Percentiles rank a stretch among this genome's conserved stretches.
These are phyloP conservation scores for Didymosphaeria variabile DNA, from an alignment of 2,329 filamentous ascomycete species.

Conservation along the genomic window DNA sequence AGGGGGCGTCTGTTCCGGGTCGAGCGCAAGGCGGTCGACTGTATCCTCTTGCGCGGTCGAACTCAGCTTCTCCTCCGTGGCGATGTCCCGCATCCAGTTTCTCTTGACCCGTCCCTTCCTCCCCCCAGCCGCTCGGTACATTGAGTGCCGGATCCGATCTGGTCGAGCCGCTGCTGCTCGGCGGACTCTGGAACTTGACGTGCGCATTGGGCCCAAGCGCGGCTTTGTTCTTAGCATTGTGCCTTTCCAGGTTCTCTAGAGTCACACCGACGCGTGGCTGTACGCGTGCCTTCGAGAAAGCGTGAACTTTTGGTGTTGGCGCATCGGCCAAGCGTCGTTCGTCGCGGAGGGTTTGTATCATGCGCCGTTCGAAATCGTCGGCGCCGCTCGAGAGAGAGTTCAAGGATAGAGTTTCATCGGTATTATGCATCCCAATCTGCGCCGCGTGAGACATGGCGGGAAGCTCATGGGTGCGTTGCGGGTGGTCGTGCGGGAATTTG, in stretches of 20 bases:
- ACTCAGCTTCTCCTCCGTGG: slow-evolving; percentile 34
- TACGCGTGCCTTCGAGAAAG: slow-evolving; percentile 56
- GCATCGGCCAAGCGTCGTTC: slow-evolving; percentile 51
- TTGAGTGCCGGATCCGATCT: slow-evolving; percentile 55
- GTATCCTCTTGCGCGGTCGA: slow-evolving; percentile 31
- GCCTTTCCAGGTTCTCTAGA: slow-evolving; percentile 55
- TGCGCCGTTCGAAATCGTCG: slow-evolving; percentile 56
- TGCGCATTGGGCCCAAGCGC: slow-evolving; percentile 24
- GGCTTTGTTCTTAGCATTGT: slow-evolving; percentile 30
- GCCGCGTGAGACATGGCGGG: slow-evolving; percentile 33
- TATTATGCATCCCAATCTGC: slow-evolving; percentile 34
- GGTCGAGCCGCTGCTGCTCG: slow-evolving; percentile 48
- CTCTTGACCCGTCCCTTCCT: slow-evolving; percentile 52
- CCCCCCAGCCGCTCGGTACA: slow-evolving; percentile 59
- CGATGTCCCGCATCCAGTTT: slow-evolving; percentile 56
- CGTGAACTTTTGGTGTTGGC: slow-evolving; percentile 40
- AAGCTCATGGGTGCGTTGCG: slow-evolving; percentile 29
- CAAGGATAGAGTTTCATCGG: slow-evolving; percentile 41
- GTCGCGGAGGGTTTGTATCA: slow-evolving; percentile 57
- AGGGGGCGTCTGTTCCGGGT: slow-evolving; percentile 21
- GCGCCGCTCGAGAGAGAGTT: slow-evolving; percentile 53
- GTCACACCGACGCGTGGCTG: slow-evolving; percentile 52
- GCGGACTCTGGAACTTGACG: slow-evolving; percentile 35
- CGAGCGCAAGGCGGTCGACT: slow-evolving; percentile 18
- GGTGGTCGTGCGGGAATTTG: slow-evolving; percentile 37